These are phyloP conservation scores for Puccinia hordei DNA, from an alignment of 1,284 basidiomycete genomes.

Conservation along the genomic window DNA sequence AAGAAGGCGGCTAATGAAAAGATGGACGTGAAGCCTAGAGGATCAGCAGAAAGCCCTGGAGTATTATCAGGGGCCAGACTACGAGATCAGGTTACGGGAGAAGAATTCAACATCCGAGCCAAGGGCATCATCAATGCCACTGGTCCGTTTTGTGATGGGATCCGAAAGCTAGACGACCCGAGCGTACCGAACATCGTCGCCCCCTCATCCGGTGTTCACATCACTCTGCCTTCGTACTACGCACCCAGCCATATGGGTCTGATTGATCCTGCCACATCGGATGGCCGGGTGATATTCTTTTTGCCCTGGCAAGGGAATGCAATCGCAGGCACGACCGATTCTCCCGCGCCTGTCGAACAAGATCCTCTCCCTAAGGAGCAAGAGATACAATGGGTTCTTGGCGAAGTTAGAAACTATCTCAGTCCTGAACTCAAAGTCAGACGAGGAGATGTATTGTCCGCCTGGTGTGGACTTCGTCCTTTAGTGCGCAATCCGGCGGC, in stretches of 20 bases:
- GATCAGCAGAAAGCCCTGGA: slow-evolving; percentile 45
- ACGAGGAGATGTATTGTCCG: slow-evolving; percentile 92
- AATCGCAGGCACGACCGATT: slow-evolving; percentile 94
- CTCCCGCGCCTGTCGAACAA: slow-evolving; percentile 73
- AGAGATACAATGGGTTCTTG: slow-evolving; percentile 94
- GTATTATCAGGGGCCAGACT: slow-evolving; percentile 77
- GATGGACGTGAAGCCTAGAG: slow-evolving; percentile 52
- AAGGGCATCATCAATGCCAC: slow-evolving; percentile 96
- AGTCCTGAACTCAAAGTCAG: slow-evolving; percentile 89
- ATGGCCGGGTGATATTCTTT: slow-evolving; percentile 98
- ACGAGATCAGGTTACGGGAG: slow-evolving; percentile 78
- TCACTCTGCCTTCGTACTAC: slow-evolving; percentile 96
- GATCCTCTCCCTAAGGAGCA: slow-evolving; percentile 86
- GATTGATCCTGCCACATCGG: slow-evolving; percentile 90
- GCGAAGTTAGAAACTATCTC: slow-evolving; percentile 85
- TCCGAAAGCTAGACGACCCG: slow-evolving; percentile 84
- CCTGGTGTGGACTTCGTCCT: slow-evolving; percentile 89
- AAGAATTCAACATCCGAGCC: slow-evolving; percentile 78
- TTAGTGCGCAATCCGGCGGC: slow-evolving; percentile 81
- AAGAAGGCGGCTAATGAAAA: slow-evolving; percentile 65
- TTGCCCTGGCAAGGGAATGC: slow-evolving; percentile 97
- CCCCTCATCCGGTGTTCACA: slow-evolving; percentile 89
- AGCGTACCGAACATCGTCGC: slow-evolving; percentile 82
- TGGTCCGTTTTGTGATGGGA: slow-evolving; percentile 85
- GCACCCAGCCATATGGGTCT: slow-evolving; percentile 93